Evolutionary conservation across 805 yeast genomes (phyloP), one percentile per base, ranked within the genome.

Genomic region (Danielozyma ontarioensis): DNA sequence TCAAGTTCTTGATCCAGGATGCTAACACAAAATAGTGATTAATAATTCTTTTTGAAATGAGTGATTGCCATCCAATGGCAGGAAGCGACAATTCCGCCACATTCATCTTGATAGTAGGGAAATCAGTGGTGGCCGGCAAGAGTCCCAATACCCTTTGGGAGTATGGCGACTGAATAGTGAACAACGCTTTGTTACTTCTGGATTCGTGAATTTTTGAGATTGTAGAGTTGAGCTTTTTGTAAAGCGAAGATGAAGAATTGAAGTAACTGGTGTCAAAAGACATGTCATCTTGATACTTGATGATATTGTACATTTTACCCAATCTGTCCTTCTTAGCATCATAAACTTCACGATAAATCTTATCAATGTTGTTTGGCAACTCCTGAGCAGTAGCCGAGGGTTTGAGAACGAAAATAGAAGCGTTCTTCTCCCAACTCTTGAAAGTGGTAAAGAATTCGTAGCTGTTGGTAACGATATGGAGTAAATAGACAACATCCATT

Each of bases 61-160:
- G 62, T 2, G 74, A 55, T 52, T 86, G 93, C 96, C 96, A 88
- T 3, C 88, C 82, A 32, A 89, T 60, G 4, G 89, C 80, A 8
- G 90, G 88, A 19, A 83, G 55, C 1, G 76, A 61, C 13, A 76
- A 50, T 43, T 80, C 84, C 28, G 76, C 69, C 14, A 76, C 65
- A 13, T 70, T 64, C 73, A 83, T 72, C 36, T 70, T 70, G 24
- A 88, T 60, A 1, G 76, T 65, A 3, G 95, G 94, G 44, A 81
- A 69, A 14, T 74, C 78, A 5, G 61, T 38, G 3, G 79, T 46
- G 1, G 76, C 57, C 17, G 64, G 67, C 25, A 83, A 51, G 4
- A 68, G 45, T 33, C 63, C 68, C 29, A 65, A 38, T 3, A 87
- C 46, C 40, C 72, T 72, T 1, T 57, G 46, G 1, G 75, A 45